Evolutionary conservation across 2,329 filamentous ascomycete genomes (phyloP).

Genomic region (Sporothrix inflata): DNA sequence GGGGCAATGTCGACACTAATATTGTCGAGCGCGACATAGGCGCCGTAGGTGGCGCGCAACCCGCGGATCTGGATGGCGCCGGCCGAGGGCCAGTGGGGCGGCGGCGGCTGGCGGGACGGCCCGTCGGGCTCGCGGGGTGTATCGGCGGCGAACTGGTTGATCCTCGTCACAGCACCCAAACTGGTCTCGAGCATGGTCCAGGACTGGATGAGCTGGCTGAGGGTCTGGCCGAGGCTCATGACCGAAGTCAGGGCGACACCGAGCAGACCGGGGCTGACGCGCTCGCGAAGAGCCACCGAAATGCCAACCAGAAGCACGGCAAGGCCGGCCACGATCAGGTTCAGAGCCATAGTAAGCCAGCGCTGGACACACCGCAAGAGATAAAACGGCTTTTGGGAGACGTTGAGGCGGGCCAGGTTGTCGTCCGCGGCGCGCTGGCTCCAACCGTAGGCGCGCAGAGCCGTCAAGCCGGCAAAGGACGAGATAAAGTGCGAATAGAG

Average conservation of each 20-base stretch:
- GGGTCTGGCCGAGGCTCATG: constrained; percentile 34
- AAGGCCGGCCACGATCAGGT: constrained; percentile 44
- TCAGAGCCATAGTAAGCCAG: constrained; percentile 51
- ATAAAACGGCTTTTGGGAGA: constrained; percentile 61
- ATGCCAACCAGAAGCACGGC: constrained; percentile 44
- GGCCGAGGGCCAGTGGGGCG: constrained; percentile 7
- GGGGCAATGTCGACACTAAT: constrained; percentile 38
- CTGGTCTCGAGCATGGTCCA: constrained; percentile 38
- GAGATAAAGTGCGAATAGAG: constrained; percentile 46
- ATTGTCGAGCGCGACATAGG: constrained; percentile 33
- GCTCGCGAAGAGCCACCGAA: constrained; percentile 41
- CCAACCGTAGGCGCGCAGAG: constrained; percentile 61
- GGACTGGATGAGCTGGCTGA: constrained; percentile 35
- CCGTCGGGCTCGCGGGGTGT: constrained; percentile 25
- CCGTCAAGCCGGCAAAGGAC: constrained; percentile 51
- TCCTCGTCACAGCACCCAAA: constrained; percentile 37
- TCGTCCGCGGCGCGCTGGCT: constrained; percentile 46
- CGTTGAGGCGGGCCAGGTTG: constrained; percentile 54
- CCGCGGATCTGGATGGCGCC: constrained; percentile 22
- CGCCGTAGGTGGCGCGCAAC: constrained; percentile 21
- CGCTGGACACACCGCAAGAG: constrained; percentile 60
- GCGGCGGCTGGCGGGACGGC: constrained; percentile 5
- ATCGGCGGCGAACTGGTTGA: constrained; percentile 28
- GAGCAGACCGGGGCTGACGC: constrained; percentile 39
- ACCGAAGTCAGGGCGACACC: constrained; percentile 42